phyloP scores from a whole-genome alignment of 2,329 filamentous ascomycete genomes.

The Talaromyces sp. region DNA sequence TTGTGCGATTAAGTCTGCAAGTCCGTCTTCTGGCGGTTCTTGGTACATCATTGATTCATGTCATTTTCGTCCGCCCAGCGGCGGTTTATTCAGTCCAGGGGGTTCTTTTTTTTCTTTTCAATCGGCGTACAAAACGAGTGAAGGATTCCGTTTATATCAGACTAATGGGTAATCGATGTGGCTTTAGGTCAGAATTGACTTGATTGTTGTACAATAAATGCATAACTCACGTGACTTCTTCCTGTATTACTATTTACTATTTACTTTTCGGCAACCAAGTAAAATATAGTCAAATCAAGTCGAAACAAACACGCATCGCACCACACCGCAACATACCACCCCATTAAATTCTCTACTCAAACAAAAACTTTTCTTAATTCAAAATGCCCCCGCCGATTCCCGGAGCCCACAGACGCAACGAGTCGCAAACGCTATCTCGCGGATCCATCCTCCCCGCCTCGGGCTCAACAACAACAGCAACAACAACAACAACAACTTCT shows the following conservation, averaged over 20 bases:
- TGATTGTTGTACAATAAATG: background rate
- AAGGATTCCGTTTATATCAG: conserved; percentile 13
- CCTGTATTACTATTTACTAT: background rate
- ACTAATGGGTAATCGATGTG: background rate
- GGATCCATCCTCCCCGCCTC: background rate
- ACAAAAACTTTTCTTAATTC: background rate
- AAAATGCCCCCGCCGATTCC: background rate
- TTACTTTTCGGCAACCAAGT: background rate
- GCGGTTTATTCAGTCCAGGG: conserved; percentile 11
- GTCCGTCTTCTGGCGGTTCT: conserved; percentile 13
- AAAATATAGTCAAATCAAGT: too few relatives aligned
- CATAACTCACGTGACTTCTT: background rate
- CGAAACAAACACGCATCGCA: background rate
- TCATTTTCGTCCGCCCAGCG: conserved; percentile 8
- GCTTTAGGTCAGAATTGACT: background rate
- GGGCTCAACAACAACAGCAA: background rate
- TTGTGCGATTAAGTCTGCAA: conserved; percentile 2
- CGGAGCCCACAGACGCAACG: background rate
- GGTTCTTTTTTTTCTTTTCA: conserved; percentile 17
- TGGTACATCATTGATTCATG: conserved; percentile 12
- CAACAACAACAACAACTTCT: background rate
- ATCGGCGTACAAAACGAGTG: conserved; percentile 31
- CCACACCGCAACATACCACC: background rate
- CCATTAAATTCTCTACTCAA: background rate
- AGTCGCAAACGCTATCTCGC: conserved; percentile 2